These are phyloP conservation scores for Limtongozyma cylindracea DNA, from an alignment of 805 yeast species.

Conservation along the genomic window DNA sequence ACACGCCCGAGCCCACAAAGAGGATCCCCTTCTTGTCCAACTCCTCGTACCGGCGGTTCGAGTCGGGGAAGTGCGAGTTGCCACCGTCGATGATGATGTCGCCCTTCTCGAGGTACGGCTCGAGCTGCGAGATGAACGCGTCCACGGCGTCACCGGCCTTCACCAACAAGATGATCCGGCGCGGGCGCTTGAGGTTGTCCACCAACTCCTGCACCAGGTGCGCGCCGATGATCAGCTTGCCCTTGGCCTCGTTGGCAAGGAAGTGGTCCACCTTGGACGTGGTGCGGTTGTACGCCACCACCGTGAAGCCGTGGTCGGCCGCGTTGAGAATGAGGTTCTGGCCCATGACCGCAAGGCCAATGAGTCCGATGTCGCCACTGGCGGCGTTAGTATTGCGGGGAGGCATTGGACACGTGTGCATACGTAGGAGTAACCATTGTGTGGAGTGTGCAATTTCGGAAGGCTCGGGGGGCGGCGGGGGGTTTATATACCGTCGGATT, in stretches of 20 bases:
- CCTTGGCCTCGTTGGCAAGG: constrained; percentile 88
- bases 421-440: constrained; percentile 19
- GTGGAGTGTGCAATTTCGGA: too few species aligned
- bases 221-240: constrained; percentile 89
- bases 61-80: constrained; percentile 97
- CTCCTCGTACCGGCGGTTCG: constrained; percentile 89
- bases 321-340: constrained; percentile 92
- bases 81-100: constrained; percentile 99
- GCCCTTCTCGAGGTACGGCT: constrained; percentile 84
- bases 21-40: constrained; percentile 67
- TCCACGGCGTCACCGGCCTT: constrained; percentile 96
- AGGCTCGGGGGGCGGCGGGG: too few species aligned
- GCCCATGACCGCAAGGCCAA: constrained; percentile 99
- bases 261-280: constrained; percentile 88
- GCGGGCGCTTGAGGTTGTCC: constrained; percentile 84
- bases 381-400: constrained; percentile 5
- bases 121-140: constrained; percentile 62
- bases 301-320: constrained; percentile 97
- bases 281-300: constrained; percentile 97
- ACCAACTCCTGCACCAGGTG: constrained; percentile 74
- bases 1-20: constrained; percentile 97
- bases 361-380: constrained; percentile 92
- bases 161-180: constrained; percentile 82
- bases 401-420: constrained; percentile 4
- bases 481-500: too few species aligned